Evolutionary conservation across 148 eudicot species (phyloP).

Genomic region (Dysphania ambrosioides): DNA sequence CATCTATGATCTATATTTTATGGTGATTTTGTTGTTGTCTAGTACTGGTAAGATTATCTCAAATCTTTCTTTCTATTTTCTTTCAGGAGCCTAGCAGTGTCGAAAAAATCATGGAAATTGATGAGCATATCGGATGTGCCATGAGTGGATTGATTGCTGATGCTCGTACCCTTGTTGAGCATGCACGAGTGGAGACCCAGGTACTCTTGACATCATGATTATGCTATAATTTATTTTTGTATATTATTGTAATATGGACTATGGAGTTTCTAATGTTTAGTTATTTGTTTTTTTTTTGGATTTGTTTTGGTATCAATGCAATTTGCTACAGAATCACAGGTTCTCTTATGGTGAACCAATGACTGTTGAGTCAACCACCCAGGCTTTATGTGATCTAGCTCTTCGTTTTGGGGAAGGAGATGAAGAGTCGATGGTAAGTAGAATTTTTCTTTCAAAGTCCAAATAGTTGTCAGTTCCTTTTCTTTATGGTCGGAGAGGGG

Average conservation of each 20-base stretch:
- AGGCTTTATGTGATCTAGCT: constrained; percentile 94
- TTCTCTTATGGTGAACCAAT: constrained; percentile 99
- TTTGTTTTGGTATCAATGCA: background rate
- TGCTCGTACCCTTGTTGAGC: constrained; percentile 99
- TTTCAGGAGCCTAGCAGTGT: constrained; percentile 98
- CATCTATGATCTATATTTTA: background rate
- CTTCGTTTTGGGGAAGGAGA: constrained; percentile 97
- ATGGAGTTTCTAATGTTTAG: constrained; percentile 1
- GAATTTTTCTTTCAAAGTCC: background rate
- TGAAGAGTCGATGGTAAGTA: constrained; percentile 91
- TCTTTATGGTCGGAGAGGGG: background rate
- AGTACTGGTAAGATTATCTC: background rate
- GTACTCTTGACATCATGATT: constrained; percentile 31
- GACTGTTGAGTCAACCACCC: constrained; percentile 98
- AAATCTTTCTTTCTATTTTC: constrained; percentile 5
- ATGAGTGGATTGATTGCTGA: constrained; percentile 99
- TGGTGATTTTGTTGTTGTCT: background rate
- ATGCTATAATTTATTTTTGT: background rate
- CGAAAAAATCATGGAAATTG: constrained; percentile 98
- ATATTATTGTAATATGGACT: background rate
- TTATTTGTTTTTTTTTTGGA: background rate
- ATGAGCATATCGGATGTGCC: constrained; percentile 97
- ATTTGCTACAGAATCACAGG: constrained; percentile 71
- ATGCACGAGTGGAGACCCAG: constrained; percentile 98
- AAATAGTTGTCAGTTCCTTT: background rate